Percentiles rank a stretch among this genome's conserved stretches.
These are phyloP conservation scores for Curvularia spicifera DNA, from an alignment of 2,329 filamentous ascomycete genomes.

Conservation along the genomic window DNA sequence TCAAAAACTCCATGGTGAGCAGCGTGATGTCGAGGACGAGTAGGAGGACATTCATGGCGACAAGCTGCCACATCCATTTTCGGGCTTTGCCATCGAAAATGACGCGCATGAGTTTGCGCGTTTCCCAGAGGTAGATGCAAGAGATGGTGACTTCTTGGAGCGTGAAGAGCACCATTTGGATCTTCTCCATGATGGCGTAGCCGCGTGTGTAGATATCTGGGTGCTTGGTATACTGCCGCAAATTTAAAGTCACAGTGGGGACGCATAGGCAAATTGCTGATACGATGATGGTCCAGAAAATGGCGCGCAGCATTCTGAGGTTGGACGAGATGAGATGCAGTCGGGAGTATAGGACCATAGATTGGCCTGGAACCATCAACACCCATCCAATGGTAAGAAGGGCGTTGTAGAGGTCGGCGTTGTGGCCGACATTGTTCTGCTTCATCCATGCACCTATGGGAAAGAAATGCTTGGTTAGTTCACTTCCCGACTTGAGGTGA, in stretches of 20 bases:
- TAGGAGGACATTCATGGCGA: conserved; percentile 23
- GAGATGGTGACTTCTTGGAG: conserved; percentile 45
- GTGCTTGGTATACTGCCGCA: conserved; percentile 33
- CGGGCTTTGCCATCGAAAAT: conserved; percentile 16
- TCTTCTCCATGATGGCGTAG: conserved; percentile 44
- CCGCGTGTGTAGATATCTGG: conserved; percentile 12
- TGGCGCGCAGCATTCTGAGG: conserved; percentile 33
- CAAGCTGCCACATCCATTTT: conserved; percentile 24
- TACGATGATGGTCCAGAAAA: conserved; percentile 62
- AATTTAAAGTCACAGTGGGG: conserved; percentile 53
- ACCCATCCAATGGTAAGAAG: conserved; percentile 58
- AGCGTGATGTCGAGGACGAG: conserved; percentile 22
- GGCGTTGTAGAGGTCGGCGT: conserved; percentile 33
- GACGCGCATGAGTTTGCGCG: conserved; percentile 28
- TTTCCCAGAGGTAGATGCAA: conserved; percentile 59
- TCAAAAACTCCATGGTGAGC: conserved; percentile 19
- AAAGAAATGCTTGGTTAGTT: not conserved
- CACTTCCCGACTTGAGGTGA: not conserved
- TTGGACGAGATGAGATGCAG: conserved; percentile 21
- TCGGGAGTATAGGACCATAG: conserved; percentile 65
- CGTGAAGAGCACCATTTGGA: conserved; percentile 50
- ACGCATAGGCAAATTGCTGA: conserved; percentile 48
- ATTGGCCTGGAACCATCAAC: conserved; percentile 65
- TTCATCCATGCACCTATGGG: conserved; percentile 10
- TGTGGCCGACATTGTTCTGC: conserved; percentile 20